Evolutionary conservation across 768 basidiomycete species (phyloP), one percentile per base, ranked within the genome.

Genomic region (Lactarius psammicola): DNA sequence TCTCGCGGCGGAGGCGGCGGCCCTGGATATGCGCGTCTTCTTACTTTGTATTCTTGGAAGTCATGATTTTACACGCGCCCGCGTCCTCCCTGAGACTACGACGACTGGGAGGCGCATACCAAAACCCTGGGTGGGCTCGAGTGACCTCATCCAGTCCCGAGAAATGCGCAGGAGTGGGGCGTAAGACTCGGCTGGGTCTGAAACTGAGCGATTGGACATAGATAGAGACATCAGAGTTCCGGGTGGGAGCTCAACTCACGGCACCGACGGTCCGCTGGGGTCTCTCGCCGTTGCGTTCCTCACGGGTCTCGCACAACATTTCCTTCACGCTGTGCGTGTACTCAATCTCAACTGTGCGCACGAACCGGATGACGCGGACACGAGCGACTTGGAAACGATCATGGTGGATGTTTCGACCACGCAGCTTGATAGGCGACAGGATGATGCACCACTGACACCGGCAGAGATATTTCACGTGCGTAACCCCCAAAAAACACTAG

Each of bases 11-110:
- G n/a, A n/a, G n/a, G n/a, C n/a, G 0, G 82, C 84, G 0, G 81
- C 86, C 53, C 82, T 86, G 0, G 71, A 75, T 3, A 72, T 88
- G 59, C 84, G 78, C 70, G 85, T 88, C 71, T 89, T 28, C 87
- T 7, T 31, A 31, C 7, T 31, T 31, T 31, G 31, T 36, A 31
- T 17, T 23, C 33, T 31, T 31, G 31, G 31, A n/a, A 69, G 68
- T 57, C 49, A 60, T 57, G 72, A 78, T 84, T 78, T 28, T 88
- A 87, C 67, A 83, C 80, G 0, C 81, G 87, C 28, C 81, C 83
- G 82, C 84, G 1, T 87, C 86, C 0, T n/a, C n/a, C n/a, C n/a
- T n/a, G n/a, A n/a, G 88, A 89, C 71, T 87, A 84, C 56, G 85
- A 89, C 67, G 84, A 84, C 58, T 88, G 87, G 87, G 81, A 82